Evolutionary conservation across 768 basidiomycete genomes (phyloP).

Genomic region (Pisolithus albus): DNA sequence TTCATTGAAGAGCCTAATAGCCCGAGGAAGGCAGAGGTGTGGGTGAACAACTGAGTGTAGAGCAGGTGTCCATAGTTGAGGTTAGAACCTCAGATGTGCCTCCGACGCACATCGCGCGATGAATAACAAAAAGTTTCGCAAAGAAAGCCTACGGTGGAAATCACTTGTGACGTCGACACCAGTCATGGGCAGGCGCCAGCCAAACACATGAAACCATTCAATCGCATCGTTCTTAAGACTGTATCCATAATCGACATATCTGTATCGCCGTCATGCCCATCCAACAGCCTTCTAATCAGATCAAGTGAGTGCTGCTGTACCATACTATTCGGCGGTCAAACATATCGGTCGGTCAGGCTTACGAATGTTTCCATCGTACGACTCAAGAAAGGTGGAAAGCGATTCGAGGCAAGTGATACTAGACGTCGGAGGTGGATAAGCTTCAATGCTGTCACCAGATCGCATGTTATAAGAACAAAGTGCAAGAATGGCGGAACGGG

Average conservation of each 20-base stretch:
- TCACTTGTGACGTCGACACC: too few relatives aligned
- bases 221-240: too few relatives aligned
- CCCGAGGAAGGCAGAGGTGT: too few relatives aligned
- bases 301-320: slow-evolving; percentile 49
- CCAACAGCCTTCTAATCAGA: slow-evolving; percentile 84
- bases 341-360: slow-evolving; percentile 45
- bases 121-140: too few relatives aligned
- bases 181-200: too few relatives aligned
- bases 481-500: slow-evolving; percentile 91
- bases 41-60: too few relatives aligned
- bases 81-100: too few relatives aligned
- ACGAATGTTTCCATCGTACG: slow-evolving; percentile 97
- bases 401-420: slow-evolving; percentile 69
- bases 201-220: too few relatives aligned
- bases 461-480: slow-evolving; percentile 99
- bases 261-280: slow-evolving; percentile 38
- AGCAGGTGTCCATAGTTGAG: too few relatives aligned
- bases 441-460: slow-evolving; percentile 43
- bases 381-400: slow-evolving; percentile 93
- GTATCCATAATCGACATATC: not conserved
- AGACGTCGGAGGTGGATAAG: not conserved
- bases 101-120: too few relatives aligned
- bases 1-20: too few relatives aligned
- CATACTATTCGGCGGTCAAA: slow-evolving; percentile 5
- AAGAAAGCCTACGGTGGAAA: too few relatives aligned